Conservation (phyloP, 2,329 filamentous ascomycete species). For the Colletotrichum falcatum region DNA sequence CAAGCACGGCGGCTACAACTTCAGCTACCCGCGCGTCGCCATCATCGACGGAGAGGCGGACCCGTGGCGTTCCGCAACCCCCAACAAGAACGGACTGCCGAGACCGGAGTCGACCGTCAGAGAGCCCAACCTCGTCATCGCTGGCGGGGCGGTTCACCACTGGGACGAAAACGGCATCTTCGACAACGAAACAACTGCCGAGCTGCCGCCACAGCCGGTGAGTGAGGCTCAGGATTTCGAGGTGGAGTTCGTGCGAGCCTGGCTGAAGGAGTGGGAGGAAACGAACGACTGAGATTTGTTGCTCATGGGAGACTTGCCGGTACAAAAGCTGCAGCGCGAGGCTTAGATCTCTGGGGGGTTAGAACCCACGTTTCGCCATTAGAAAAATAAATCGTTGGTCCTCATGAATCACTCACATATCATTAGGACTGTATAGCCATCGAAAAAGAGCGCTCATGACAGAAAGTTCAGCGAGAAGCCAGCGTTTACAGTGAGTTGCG, state of each 20-base stretch:
- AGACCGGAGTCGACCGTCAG: conserved; percentile 68
- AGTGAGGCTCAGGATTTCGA: conserved; percentile 69
- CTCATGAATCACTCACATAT: neutral
- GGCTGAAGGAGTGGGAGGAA: conserved; percentile 71
- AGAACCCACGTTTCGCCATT: neutral
- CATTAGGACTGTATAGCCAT: too few relatives aligned
- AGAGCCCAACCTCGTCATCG: conserved; percentile 79
- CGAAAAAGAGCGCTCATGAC: too few relatives aligned
- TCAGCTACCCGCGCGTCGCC: conserved; percentile 81
- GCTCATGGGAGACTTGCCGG: neutral
- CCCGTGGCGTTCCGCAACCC: conserved; percentile 81
- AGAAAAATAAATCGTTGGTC: neutral
- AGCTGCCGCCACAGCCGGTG: conserved; percentile 70
- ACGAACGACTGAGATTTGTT: neutral
- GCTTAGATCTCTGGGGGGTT: neutral
- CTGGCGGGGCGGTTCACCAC: conserved; percentile 77
- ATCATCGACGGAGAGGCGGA: conserved; percentile 83
- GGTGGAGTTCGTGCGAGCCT: conserved; percentile 72
- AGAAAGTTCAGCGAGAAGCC: too few relatives aligned
- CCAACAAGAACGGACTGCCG: conserved; percentile 70
- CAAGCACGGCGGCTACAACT: conserved; percentile 78
- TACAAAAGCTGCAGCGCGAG: neutral
- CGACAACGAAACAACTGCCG: conserved; percentile 68
- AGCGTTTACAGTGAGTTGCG: too few relatives aligned
- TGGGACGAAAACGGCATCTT: conserved; percentile 81